Evolutionary conservation across 2,329 filamentous ascomycete genomes (phyloP), one percentile per base, ranked within the genome.

Genomic region (Colletotrichum trifolii): DNA sequence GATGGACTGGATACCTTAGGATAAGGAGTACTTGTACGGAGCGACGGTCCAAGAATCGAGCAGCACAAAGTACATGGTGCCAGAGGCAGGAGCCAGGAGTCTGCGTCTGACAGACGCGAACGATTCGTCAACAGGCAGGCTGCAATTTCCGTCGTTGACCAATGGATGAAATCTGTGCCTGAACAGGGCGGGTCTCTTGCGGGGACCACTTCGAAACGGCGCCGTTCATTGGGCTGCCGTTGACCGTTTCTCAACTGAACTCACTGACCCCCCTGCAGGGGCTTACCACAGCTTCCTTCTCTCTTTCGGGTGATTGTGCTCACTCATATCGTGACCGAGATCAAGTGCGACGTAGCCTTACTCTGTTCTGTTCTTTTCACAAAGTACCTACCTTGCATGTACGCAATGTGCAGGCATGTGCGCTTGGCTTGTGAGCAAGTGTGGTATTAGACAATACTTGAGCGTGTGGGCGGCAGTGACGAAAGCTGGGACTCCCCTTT

Each of bases 91-190:
- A 25, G 25, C 25, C 25, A 25, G 25, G 25, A 25, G 25, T 25
- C 25, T 25, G 40, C 58, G 52, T 53, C 60, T 66, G 60, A 66
- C 64, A 64, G 60, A 60, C 64, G 17, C 10, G 39, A 49, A 15
- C 50, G 60, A 66, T 66, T 66, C 64, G 64, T 66, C 60, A 59
- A 64, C 60, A 54, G 50, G 38, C 54, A 25, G 39, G 64, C 34
- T 66, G 64, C 15, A 66, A 66, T 66, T 64, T 66, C 64, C 64
- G 48, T n/a, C 34, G 54, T 50, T 54, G 54, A 35, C 64, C 64
- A 66, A 66, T 66, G 3, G 8, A 2, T 4, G 17, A 12, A 8
- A 12, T 8, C 9, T 17, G 53, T 57, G 4, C 47, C 58, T 63
- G 42, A 13, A 36, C 57, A 35, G 3, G 13, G 15, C 42, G 63